Evolutionary conservation across 345 rosid genomes (phyloP), one percentile per base, ranked within the genome.

Genomic region (Hibiscus trionum): DNA sequence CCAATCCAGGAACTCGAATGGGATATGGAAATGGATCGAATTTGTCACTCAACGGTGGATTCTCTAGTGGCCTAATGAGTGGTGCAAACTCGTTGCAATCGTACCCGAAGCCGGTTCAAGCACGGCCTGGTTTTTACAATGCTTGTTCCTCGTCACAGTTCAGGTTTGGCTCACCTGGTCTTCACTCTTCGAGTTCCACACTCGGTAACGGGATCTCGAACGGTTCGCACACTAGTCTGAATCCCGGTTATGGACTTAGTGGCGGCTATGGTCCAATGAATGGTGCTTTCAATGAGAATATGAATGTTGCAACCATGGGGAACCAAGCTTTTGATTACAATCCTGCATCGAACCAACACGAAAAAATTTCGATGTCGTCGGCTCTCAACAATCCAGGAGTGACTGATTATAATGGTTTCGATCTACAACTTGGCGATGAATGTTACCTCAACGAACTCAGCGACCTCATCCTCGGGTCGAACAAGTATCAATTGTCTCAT

Each of bases 361-460:
- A n/a, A 12, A 65, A 21, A 19, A 44, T 11, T 12, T 65, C 19
- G 11, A 14, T 44, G 33, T 12, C 12, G 17, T 2, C 69, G 0
- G 33, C 33, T 65, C 69, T 44, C 14, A 33, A 9, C 17, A 11
- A 44, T 21, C 16, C 27, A n/a, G 69, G 67, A 24, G 61, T 49
- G 3, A 44, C 4, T n/a, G 71, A 69, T 52, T 37, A 21, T 50
- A 52, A 53, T 53, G 44, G 52, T 35, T 63, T 66, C 7, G 15
- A 47, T 47, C 52, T 47, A 11, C 58, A 69, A 53, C 61, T 17
- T 12, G 52, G 52, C 2, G n/a, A 47, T 24, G 60, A 19, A 31
- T 9, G 27, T 65, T 68, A 19, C 11, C 16, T 72, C 77, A 75
- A 16, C 66, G 11, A 19, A 8, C 16, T 72, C 80, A 75, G 21